phyloP scores from a whole-genome alignment of 1,284 basidiomycete genomes.

The Marasmius sp. region DNA sequence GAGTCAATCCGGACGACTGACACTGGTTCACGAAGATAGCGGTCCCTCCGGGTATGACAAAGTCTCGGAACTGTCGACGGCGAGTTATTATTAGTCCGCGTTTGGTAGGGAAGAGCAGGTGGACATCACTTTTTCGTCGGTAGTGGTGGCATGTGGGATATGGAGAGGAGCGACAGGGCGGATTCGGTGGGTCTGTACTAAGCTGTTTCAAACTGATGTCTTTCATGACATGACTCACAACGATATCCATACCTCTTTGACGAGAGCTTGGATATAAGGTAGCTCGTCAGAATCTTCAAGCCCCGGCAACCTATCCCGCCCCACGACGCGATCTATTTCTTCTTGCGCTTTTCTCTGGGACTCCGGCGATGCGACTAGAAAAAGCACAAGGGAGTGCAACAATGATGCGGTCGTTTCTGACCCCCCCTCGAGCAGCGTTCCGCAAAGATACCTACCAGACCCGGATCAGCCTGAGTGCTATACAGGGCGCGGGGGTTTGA shows the following conservation, averaged over 20 bases:
- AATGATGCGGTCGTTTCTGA: conserved; percentile 17
- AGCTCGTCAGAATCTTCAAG: conserved; percentile 24
- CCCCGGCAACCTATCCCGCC: conserved; percentile 20
- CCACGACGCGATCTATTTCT: conserved; percentile 28
- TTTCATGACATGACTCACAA: not conserved
- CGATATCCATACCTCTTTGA: conserved; percentile 19
- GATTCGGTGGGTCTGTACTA: conserved; percentile 21
- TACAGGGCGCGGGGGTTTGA: not conserved
- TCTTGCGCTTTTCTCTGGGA: conserved; percentile 25
- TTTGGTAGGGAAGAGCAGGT: not conserved
- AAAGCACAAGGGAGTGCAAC: conserved; percentile 15
- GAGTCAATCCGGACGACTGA: conserved; percentile 1
- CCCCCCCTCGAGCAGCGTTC: conserved; percentile 19
- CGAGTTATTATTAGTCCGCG: not conserved
- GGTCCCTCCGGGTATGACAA: conserved; percentile 16
- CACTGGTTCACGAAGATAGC: conserved; percentile 19
- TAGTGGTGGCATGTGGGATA: conserved; percentile 15
- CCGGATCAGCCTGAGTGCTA: not conserved
- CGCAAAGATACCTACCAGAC: conserved; percentile 18
- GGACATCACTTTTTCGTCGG: conserved; percentile 9
- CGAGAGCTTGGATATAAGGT: conserved; percentile 28
- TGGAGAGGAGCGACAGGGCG: conserved; percentile 16
- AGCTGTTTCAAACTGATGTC: not conserved
- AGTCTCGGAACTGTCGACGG: conserved; percentile 14
- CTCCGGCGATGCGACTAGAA: conserved; percentile 20